These are phyloP conservation scores for Barnettozyma californica DNA, from an alignment of 805 yeast genomes.

Conservation along the genomic window DNA sequence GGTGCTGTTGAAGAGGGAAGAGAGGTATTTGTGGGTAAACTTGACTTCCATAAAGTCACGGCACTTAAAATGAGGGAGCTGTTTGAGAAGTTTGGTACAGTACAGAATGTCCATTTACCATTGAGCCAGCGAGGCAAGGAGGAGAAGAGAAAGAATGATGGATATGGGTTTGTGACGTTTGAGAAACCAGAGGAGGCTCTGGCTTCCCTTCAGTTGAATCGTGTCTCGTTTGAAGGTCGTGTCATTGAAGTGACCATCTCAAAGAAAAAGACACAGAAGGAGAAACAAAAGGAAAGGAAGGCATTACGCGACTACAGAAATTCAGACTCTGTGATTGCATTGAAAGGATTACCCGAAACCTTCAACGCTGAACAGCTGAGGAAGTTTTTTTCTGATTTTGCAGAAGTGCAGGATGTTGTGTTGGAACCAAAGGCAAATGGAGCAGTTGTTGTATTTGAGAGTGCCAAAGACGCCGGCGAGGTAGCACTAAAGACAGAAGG, in stretches of 20 bases:
- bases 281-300: slow-evolving; percentile 25
- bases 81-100: slow-evolving; percentile 46
- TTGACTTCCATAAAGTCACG: slow-evolving; percentile 41
- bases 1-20: slow-evolving; percentile 49
- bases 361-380: slow-evolving; percentile 32
- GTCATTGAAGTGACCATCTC: slow-evolving; percentile 45
- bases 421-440: slow-evolving; percentile 41
- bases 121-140: slow-evolving; percentile 24
- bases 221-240: slow-evolving; percentile 39
- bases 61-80: slow-evolving; percentile 33
- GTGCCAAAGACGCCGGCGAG: slow-evolving; percentile 43
- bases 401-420: slow-evolving; percentile 38
- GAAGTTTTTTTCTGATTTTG: slow-evolving; percentile 27
- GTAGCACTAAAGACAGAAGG: slow-evolving; percentile 42
- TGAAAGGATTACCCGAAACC: slow-evolving; percentile 32
- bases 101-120: slow-evolving; percentile 51
- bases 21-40: slow-evolving; percentile 50
- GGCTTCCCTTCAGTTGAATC: slow-evolving; percentile 40
- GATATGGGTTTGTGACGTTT: slow-evolving; percentile 63
- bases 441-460: slow-evolving; percentile 45
- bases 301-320: slow-evolving; percentile 17
- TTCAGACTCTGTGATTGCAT: slow-evolving; percentile 20
- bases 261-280: slow-evolving; percentile 32
- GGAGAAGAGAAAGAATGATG: slow-evolving; percentile 38
- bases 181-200: slow-evolving; percentile 38